phyloP scores from a whole-genome alignment of 108 stramenopile species.

The Skeletonema potamos region DNA sequence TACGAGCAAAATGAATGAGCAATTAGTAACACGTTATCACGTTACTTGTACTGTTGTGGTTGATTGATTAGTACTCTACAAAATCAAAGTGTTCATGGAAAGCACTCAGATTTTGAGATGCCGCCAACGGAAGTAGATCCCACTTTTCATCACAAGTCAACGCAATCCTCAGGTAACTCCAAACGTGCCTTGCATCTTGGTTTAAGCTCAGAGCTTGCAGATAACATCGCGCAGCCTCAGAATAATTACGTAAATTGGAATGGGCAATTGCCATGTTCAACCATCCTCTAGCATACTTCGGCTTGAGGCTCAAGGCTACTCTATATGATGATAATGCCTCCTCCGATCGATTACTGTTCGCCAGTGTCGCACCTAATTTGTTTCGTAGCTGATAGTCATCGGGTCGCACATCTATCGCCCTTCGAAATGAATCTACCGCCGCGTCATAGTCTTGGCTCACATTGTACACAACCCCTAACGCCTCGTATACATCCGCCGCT shows the following conservation, averaged over 20 bases:
- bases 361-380: conserved; percentile 95
- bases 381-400: conserved; percentile 90
- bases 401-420: conserved; percentile 69
- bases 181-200: conserved; percentile 88
- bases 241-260: conserved; percentile 82
- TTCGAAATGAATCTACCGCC: conserved; percentile 76
- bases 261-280: conserved; percentile 97
- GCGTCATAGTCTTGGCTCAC: conserved; percentile 87
- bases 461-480: conserved; percentile 93
- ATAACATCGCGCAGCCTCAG: conserved; percentile 91
- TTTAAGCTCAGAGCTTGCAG: conserved; percentile 90
- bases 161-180: conserved; percentile 94
- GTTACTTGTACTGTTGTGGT: neutral
- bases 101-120: conserved; percentile 68
- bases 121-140: conserved; percentile 86
- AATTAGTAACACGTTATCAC: neutral
- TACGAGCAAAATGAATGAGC: neutral
- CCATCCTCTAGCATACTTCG: conserved; percentile 94
- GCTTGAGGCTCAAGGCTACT: conserved; percentile 82
- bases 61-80: conserved; percentile 43
- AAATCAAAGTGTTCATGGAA: conserved; percentile 85
- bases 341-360: conserved; percentile 87
- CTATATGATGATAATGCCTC: conserved; percentile 85
- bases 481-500: conserved; percentile 82
- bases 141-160: conserved; percentile 89